Base-by-base conservation (phyloP, 208 protist genomes). In the Lotmaria passim region DNA sequence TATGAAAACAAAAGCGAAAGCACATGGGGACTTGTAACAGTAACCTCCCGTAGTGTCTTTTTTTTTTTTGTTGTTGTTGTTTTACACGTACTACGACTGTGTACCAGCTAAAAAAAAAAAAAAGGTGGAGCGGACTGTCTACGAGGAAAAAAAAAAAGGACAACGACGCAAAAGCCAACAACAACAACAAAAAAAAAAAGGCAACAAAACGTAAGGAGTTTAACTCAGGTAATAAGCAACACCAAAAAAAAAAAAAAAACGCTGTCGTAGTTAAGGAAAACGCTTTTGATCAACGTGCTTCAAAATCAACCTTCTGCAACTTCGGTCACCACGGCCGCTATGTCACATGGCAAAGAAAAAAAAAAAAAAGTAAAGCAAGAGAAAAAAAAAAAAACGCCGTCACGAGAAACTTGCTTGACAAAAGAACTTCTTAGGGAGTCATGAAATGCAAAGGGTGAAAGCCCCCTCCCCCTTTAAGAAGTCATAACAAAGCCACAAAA, bases 61-160 rank as follows among this genome's bases (percentile, higher is more conserved):
- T n/a, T 87, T 90, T 73, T 97, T 97, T 26, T 14, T 41, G 38
- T 41, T 41, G 93, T 41, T 41, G 38, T 41, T 41, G 38, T 41
- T 41, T 21, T 52, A 17, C 24, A 21, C 19, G 47, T 52, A 11
- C 19, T 28, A 21, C 19, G 21, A 7, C 7, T 28, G 47, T 52
- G 47, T 11, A 11, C 7, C n/a, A 50, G 44, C 44, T 23, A 0
- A 5, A 6, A 50, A 50, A 50, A 50, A 50, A 23, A 50, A 50
- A 50, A 50, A 50, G 52, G 51, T 8, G 21, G 1, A 21, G 17
- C 12, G 21, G 44, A 7, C 10, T 15, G 38, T n/a, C 10, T 50
- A 23, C 12, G n/a, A 50, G n/a, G n/a, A 24, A 57, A 31, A 57
- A 57, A 19, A 57, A 31, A 33, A 12, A 21, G 14, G 51, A 14